These are phyloP conservation scores for Lolium multiflorum DNA, from an alignment of 176 grass and related monocot species.

Conservation along the genomic window DNA sequence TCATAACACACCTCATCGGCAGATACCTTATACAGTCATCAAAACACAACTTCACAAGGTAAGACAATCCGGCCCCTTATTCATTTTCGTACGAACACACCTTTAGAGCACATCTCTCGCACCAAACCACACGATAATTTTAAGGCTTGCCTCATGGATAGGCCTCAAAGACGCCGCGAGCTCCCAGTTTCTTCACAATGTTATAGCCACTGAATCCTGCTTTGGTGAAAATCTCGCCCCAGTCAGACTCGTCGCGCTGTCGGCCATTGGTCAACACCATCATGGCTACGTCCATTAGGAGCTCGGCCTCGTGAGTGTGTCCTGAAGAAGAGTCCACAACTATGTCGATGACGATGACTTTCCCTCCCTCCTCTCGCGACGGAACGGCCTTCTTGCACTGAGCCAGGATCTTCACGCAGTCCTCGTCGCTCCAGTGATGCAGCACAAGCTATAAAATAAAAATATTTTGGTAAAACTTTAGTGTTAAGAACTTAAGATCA, in stretches of 20 bases:
- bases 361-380: slow-evolving; percentile 37
- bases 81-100: not conserved
- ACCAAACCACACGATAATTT: not conserved
- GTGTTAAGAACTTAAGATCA: not conserved
- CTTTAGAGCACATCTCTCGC: not conserved
- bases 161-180: slow-evolving; percentile 23
- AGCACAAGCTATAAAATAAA: slow-evolving; percentile 27
- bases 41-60: not conserved
- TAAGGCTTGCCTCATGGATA: not conserved
- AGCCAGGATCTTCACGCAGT: slow-evolving; percentile 60
- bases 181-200: slow-evolving; percentile 7
- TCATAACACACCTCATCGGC: not conserved
- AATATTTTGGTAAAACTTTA: not conserved
- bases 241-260: slow-evolving; percentile 47
- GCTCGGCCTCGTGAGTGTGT: slow-evolving; percentile 35
- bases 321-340: slow-evolving; percentile 11
- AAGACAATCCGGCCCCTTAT: not conserved
- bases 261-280: slow-evolving; percentile 39
- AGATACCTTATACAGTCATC: not conserved
- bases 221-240: slow-evolving; percentile 6
- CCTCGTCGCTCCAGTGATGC: slow-evolving; percentile 44
- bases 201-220: slow-evolving; percentile 18
- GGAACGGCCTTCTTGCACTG: slow-evolving; percentile 54
- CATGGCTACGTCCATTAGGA: slow-evolving; percentile 50
- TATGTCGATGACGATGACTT: slow-evolving; percentile 62